Evolutionary conservation across 129 eudicot species (phyloP), one percentile per base, ranked within the genome.

Genomic region (Flaveria trinervia): DNA sequence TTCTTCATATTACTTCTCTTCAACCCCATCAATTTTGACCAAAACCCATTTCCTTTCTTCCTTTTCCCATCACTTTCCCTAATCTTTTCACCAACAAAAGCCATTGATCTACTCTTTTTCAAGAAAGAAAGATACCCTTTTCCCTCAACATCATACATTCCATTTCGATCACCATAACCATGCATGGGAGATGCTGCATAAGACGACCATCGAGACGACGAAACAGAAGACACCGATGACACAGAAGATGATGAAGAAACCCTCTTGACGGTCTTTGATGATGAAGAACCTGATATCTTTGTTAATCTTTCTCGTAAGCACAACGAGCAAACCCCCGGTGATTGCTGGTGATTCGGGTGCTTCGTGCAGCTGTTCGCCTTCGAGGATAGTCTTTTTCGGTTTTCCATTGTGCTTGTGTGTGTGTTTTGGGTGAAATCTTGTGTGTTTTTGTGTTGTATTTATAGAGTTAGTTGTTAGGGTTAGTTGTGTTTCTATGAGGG

Each of bases 251-350:
- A 79, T 0, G 78, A 39, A 20, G 68, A 51, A 1, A 26, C 45
- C 9, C 65, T 54, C 0, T 70, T 57, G 36, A 54, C 28, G 7
- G 54, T 49, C 2, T 61, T 83, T 3, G 72, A 79, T 15, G 75
- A 71, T 33, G 74, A 65, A 62, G 74, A 65, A 62, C 72, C 64
- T n/a, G 56, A 26, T 39, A 86, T 51, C 55, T 69, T 83, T 9
- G 86, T 77, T 44, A 92, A 89, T 71, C 78, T 86, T 64, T 92
- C 90, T 11, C 77, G 57, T 6, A 92, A 73, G 54, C 98, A 92
- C 18, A 92, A 28, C 1, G 98, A 85, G 72, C 96, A 92, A 64
- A 92, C 96, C 0, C 96, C 98, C 0, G 92, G 92, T 10, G 96
- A 84, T 73, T 92, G 98, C 8, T 68, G 77, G 79, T 92, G 96